Evolutionary conservation across 2,329 filamentous ascomycete genomes (phyloP), one percentile per base, ranked within the genome.

Genomic region (Lasiodiplodia sp.): DNA sequence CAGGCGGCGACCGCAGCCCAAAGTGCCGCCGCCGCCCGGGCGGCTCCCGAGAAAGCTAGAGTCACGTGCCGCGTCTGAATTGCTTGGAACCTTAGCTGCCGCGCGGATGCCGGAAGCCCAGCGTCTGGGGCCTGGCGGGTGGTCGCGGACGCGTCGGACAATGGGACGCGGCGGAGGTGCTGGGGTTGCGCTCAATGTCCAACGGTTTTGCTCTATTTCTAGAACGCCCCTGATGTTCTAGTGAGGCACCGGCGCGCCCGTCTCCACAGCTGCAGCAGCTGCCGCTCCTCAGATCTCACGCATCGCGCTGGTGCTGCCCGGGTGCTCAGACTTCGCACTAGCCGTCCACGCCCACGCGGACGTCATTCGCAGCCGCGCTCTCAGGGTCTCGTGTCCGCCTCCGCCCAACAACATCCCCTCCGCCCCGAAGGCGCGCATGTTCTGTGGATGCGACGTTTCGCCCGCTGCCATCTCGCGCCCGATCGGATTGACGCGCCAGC

Each of bases 181-280:
- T 31, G 40, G 58, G 56, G 25, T 6, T 8, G 40, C 14, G 16
- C 28, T 18, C 23, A 25, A 53, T 16, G 56, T 28, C n/a, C 18
- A 37, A 51, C 58, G 57, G 38, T 34, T 31, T 28, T 28, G 57
- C 58, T 63, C 40, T 49, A 49, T 63, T 63, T 63, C 58, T 63
- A 63, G 58, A 63, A 63, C 58, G 58, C 58, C 58, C 58, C 58
- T 63, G 40, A 63, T 63, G 58, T 63, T 63, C 58, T 63, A 63
- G 58, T 63, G 58, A 63, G 58, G 58, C 21, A 49, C 58, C 58
- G 40, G 21, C 40, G 37, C 56, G 37, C 56, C 56, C 23, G 57
- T 62, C 58, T 63, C 58, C 58, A 63, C 58, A 63, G 58, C 58
- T 63, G 58, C 58, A 37, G 58, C 58, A 34, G 57, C 40, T 47